Base-by-base conservation (phyloP, 768 basidiomycete genomes). In the Suillus subaureus region DNA sequence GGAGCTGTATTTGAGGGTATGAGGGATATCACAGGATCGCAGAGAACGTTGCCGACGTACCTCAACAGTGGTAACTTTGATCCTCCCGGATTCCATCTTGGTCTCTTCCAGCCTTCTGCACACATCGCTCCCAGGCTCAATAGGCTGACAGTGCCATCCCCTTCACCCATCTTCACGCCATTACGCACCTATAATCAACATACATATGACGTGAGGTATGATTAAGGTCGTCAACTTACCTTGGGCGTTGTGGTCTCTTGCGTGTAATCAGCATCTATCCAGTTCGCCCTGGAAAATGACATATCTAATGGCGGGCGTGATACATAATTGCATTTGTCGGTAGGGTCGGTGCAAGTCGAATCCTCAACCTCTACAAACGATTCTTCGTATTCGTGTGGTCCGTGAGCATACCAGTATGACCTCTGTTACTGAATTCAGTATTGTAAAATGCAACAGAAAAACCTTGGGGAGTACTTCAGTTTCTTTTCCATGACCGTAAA, bases 121-220 rank as follows among this genome's bases (percentile, higher is more conserved):
- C 97, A 98, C 95, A 99, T 97, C n/a, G 92, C 88, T 18, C 96
- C 97, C 62, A 96, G 82, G 69, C 92, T 93, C 40, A 96, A 72
- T 49, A 95, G 78, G 70, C 88, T 88, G 28, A 96, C 95, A 2
- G 97, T 98, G 15, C 97, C 97, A 74, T 99, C 97, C 9, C 96
- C 97, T 79, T 97, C 95, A 47, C 94, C 94, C 77, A 96, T 88
- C 69, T 91, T 93, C 62, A 98, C 93, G 13, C 96, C 96, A 67
- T 92, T 94, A 61, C 84, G 80, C 57, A 93, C 79, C 89, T 89
- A 61, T 39, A 4, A 60, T 21, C 6, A 16, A 21, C 40, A 23
- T 33, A 15, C 52, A 23, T 61, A 39, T 21, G 45, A 63, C 37
- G 61, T 21, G 1, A 33, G 9, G 51, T 18, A 1, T 26, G 28